Evolutionary conservation across 805 yeast genomes (phyloP), one percentile per base, ranked within the genome.

Genomic region (Lachancea thermotolerans): DNA sequence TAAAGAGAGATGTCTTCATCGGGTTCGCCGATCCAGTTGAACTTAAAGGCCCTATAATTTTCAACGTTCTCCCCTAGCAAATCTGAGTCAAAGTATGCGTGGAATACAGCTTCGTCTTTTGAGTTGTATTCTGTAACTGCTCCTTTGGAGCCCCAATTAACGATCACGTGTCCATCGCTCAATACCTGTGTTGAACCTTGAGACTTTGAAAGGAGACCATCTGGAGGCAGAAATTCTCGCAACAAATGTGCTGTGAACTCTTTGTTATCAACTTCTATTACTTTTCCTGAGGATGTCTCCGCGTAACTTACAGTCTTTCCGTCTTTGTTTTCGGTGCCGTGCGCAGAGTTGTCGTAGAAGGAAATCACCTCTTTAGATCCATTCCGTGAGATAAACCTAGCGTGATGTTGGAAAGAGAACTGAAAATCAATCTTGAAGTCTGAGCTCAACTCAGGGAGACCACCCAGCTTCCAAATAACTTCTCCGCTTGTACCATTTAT

Each of bases 91-190:
- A 49, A 55, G 39, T 52, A 60, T 1, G 71, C 66, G 43, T 61
- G 64, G 51, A 66, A 65, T 14, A 65, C 52, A 11, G 62, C 49
- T 14, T 63, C 50, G 9, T 64, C 69, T 4, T 59, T 49, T 9
- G 34, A 33, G 45, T 59, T 55, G 41, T 50, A 63, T 44, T 68
- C 70, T 10, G 71, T 66, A n/a, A 67, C 59, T 4, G 68, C 66
- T 35, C 71, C 70, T 16, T 56, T 65, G 2, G 71, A 64, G 4
- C 71, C 72, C 69, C 70, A 66, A 42, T 62, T 65, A 17, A 65
- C 67, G 29, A 68, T 41, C 15, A 60, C 69, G 38, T 66, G 57
- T 10, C 68, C 68, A 39, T 65, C 57, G 18, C 58, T 56, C 28
- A 66, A 51, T 3, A 65, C 56, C 42, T 66, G 70, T 2, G 33